phyloP scores from a whole-genome alignment of 768 basidiomycete genomes.

The Kwoniella dejecticola region DNA sequence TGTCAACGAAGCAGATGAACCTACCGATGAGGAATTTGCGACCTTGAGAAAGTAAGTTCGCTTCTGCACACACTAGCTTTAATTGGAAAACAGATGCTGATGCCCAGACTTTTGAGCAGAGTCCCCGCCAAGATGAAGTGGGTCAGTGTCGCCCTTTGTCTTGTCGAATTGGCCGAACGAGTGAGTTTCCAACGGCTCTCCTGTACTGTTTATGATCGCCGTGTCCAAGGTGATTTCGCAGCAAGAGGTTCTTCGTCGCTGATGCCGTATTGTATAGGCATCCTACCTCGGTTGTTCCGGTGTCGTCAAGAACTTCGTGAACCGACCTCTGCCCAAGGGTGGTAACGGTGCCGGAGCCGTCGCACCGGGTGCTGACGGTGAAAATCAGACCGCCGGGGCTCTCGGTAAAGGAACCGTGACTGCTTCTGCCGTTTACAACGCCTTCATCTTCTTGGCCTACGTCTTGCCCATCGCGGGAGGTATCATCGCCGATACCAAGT shows the following conservation, averaged over 20 bases:
- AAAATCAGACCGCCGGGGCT: conserved; percentile 46
- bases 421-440: conserved; percentile 38
- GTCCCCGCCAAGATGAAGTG: conserved; percentile 29
- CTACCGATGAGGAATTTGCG: conserved; percentile 44
- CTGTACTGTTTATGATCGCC: background rate
- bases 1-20: conserved; percentile 28
- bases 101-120: background rate
- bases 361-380: conserved; percentile 33
- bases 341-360: conserved; percentile 48
- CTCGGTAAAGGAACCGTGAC: conserved; percentile 45
- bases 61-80: background rate
- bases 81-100: background rate
- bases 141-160: conserved; percentile 51
- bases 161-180: conserved; percentile 55
- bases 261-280: no score
- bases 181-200: conserved; percentile 15
- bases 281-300: conserved; percentile 49
- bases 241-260: no score
- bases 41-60: conserved; percentile 41
- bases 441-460: conserved; percentile 52
- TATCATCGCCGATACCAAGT: conserved; percentile 52
- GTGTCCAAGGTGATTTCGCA: background rate
- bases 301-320: conserved; percentile 49
- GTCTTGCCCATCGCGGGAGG: conserved; percentile 50
- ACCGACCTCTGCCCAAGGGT: conserved; percentile 46